Conservation (phyloP, 495 filamentous ascomycete genomes). For the Chlorociboria aeruginascens region DNA sequence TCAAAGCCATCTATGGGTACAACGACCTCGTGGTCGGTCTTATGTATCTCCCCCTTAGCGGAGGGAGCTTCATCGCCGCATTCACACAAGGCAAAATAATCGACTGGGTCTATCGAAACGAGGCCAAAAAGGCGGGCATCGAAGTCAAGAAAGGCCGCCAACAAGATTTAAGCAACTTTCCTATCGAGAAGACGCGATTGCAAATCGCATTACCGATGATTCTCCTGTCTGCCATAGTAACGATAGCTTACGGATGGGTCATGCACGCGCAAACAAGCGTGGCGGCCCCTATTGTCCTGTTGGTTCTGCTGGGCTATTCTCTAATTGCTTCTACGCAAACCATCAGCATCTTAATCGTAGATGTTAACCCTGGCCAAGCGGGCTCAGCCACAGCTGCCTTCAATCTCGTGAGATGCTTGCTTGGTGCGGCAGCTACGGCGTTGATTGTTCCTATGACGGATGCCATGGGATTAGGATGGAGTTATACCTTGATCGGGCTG, state of each 20-base stretch:
- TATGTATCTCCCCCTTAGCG: conserved; percentile 42
- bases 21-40: conserved; percentile 47
- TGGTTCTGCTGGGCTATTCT: conserved; percentile 39
- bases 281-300: conserved; percentile 37
- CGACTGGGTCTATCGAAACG: conserved; percentile 40
- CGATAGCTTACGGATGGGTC: conserved; percentile 48
- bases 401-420: conserved; percentile 54
- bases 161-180: conserved; percentile 41
- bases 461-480: conserved; percentile 55
- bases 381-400: conserved; percentile 58
- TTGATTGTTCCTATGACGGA: conserved; percentile 54
- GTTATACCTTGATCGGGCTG: conserved; percentile 51
- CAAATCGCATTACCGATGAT: conserved; percentile 41
- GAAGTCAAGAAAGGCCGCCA: conserved; percentile 31
- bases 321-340: conserved; percentile 38
- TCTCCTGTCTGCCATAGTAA: conserved; percentile 22
- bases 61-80: conserved; percentile 49
- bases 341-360: conserved; percentile 46
- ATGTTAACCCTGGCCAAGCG: conserved; percentile 49
- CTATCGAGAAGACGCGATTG: conserved; percentile 54
- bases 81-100: conserved; percentile 42
- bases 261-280: conserved; percentile 30
- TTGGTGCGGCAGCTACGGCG: conserved; percentile 56
- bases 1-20: conserved; percentile 43
- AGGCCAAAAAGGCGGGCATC: conserved; percentile 29